Evolutionary conservation across 2,329 filamentous ascomycete species (phyloP), one percentile per base, ranked within the genome.

Genomic region (Erysiphe neolycopersici): DNA sequence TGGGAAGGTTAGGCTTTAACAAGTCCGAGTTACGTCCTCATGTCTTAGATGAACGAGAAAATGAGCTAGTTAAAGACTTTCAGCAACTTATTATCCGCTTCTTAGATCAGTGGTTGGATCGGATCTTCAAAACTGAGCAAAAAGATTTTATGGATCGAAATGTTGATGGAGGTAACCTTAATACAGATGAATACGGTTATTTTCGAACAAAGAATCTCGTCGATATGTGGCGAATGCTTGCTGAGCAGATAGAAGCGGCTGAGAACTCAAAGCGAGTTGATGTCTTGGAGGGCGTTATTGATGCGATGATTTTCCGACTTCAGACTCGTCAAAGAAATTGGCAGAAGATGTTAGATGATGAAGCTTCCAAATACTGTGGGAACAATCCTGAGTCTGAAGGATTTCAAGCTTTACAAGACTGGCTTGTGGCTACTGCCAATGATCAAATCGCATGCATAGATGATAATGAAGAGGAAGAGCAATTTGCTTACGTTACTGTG

Each of bases 401-500:
- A 14, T 76, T 79, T 54, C 83, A 92, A 58, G 73, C 79, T 3
- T 64, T 93, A 26, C 81, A 92, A 58, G 89, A 98, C 62, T 98
- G 87, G 84, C 76, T 98, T 45, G 76, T 98, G 43, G 85, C 89
- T 39, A 83, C 91, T 45, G 89, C 91, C 52, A 98, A 98, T 62
- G 89, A 98, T 61, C 89, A 98, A 60, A 95, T 98, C 57, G 85
- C 85, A 45, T 94, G 84, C 60, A 93, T 98, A 54, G 89, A 95
- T 59, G 91, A 95, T 56, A 79, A 79, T 51, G 78, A 82, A 47
- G 78, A 81, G 43, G 73, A 75, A 43, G 73, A 71, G 47, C 74
- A 78, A 30, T 64, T 79, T 22, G 81, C 79, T 29, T 94, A 94
- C 62, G 69, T 95, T 42, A 77, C 81, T 4, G 77, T 78, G 54